Conservation (phyloP, 169 alveolate species). For the Plasmodium vinckei region DNA sequence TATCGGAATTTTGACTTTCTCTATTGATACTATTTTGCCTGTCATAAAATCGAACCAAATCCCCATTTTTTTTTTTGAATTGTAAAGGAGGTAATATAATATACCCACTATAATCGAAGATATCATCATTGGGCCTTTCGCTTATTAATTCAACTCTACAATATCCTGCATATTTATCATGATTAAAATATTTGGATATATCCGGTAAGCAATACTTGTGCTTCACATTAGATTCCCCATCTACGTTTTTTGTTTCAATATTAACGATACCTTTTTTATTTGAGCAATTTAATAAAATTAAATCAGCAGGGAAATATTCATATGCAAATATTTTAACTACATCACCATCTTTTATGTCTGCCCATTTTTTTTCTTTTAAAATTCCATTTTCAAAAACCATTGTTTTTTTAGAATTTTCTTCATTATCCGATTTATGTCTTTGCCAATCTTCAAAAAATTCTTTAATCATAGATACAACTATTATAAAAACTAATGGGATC, state of each 20-base stretch:
- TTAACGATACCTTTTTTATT: conserved; percentile 93
- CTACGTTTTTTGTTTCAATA: conserved; percentile 90
- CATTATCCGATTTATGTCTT: conserved; percentile 92
- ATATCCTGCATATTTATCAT: conserved; percentile 82
- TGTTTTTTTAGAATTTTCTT: conserved; percentile 90
- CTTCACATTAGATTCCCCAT: conserved; percentile 96
- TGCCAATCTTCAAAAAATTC: conserved; percentile 94
- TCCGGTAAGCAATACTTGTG: conserved; percentile 88
- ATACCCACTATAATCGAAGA: conserved; percentile 75
- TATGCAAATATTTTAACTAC: conserved; percentile 91
- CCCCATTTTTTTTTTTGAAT: conserved; percentile 10
- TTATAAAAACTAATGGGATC: conserved; percentile 93
- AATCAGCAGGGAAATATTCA: conserved; percentile 96
- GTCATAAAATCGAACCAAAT: conserved; percentile 33
- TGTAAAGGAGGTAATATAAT: conserved; percentile 74
- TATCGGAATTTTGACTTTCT: neutral
- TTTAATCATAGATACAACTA: conserved; percentile 92
- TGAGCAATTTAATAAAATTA: conserved; percentile 91
- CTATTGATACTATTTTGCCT: neutral
- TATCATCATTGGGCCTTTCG: conserved; percentile 78
- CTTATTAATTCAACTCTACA: conserved; percentile 76
- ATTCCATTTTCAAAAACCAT: conserved; percentile 84
- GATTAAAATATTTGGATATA: conserved; percentile 76
- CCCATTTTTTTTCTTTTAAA: conserved; percentile 86
- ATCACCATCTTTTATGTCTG: conserved; percentile 93